A percentile compares a stretch with the other conserved stretches of the same genome.
These are phyloP conservation scores for Phyllosticta paracitricarpa DNA, from an alignment of 2,329 filamentous ascomycete species.

Conservation along the genomic window DNA sequence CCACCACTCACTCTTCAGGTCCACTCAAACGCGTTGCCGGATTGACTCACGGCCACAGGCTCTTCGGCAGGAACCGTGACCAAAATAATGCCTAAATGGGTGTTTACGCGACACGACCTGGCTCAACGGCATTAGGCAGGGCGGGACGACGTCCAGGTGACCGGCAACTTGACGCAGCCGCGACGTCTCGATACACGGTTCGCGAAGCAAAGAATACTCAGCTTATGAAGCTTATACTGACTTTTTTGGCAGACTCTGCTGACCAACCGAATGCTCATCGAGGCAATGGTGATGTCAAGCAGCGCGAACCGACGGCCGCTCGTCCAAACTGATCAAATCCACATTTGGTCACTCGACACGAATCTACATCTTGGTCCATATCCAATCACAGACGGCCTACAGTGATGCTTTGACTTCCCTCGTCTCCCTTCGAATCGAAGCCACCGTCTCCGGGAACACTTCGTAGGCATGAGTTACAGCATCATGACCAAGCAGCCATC, in stretches of 20 bases:
- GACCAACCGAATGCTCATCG: not conserved
- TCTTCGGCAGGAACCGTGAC: not conserved
- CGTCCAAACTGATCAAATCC: not conserved
- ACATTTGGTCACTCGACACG: not conserved
- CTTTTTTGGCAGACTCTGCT: not conserved
- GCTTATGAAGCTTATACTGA: not conserved
- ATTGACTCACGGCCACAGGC: not conserved
- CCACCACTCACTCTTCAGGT: not conserved
- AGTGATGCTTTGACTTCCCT: not conserved
- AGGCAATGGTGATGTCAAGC: not conserved
- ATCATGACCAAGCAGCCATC: conserved; percentile 23
- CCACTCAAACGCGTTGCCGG: not conserved
- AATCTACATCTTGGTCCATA: not conserved
- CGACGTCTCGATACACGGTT: not conserved
- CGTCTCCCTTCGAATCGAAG: conserved; percentile 8
- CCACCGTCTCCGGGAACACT: conserved; percentile 19
- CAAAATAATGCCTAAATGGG: not conserved
- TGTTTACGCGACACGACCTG: not conserved
- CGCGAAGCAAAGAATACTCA: not conserved
- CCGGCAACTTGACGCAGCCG: not conserved
- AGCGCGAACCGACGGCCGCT: not conserved
- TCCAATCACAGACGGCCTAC: not conserved
- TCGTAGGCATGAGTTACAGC: conserved; percentile 23
- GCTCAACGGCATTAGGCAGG: not conserved
- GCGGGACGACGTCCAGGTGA: not conserved